Evolutionary conservation across 2,329 filamentous ascomycete genomes (phyloP), one percentile per base, ranked within the genome.

Genomic region (Pyricularia sp.): DNA sequence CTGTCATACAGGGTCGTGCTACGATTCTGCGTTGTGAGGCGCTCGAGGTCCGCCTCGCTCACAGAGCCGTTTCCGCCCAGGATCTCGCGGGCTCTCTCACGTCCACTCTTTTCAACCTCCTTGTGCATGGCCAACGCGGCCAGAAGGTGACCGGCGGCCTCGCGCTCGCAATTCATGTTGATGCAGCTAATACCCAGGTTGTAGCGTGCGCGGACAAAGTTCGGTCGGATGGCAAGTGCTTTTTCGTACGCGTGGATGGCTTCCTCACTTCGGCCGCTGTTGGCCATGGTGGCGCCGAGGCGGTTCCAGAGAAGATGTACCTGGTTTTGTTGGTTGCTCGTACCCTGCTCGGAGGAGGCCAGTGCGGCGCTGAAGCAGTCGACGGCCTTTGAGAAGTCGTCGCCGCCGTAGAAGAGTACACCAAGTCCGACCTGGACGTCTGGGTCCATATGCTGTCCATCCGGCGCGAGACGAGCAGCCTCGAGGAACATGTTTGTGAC

Each of bases 1-100:
- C 96, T 99, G 75, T 99, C 96, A 75, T 96, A 96, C 66, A 99
- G 79, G 72, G 97, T 99, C 62, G 93, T 97, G 79, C 91, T 96
- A 74, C 96, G 88, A 77, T 99, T 99, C 80, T 97, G 93, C 63
- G 88, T 88, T 65, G 96, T 88, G 87, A 96, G 92, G 67, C 89
- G 84, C 72, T 96, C 90, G 24, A 97, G 81, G 69, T 90, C 86
- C 65, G 84, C 86, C 71, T 97, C 92, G 28, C 73, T 75, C 10
- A 78, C 78, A 12, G 74, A 75, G 49, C 78, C 79, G 16, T 74
- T 75, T 12, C 78, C 83, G 64, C 87, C 88, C 1, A 96, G 82
- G 16, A 96, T 87, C 77, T 97, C 91, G 65, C 90, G 82, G 3
- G 91, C 93, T 75, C 90, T 88, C 73, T 91, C 88, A 66, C 91